Base-by-base conservation (phyloP, 2,329 filamentous ascomycete genomes). In the Colletotrichum scovillei region DNA sequence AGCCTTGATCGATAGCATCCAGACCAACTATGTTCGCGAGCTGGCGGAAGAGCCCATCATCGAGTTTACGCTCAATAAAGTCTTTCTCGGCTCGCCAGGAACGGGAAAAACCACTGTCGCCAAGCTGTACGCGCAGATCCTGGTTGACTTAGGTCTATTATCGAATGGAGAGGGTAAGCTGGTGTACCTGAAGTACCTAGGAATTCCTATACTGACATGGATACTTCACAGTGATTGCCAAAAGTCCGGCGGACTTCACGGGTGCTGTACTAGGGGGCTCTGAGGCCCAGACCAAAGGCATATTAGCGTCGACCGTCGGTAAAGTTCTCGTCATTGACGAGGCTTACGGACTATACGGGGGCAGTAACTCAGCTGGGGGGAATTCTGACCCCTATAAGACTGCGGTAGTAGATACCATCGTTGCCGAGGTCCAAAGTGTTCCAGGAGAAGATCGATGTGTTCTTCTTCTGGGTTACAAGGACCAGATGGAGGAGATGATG, bases 271-370 rank as follows among this genome's bases (percentile, higher is more conserved):
- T 96, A 0, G 94, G 94, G 0, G 84, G 87, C 1, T 95, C 93
- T 0, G 93, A 96, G 79, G 84, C 87, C 2, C 90, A 91, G 42
- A 95, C 93, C 0, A 95, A 94, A 75, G 91, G 85, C 0, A 95
- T 95, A 7, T 84, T 96, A 0, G 89, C 88, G 0, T 83, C 90
- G 0, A 91, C 92, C 0, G 75, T 88, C 0, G 94, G 94, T 0
- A 96, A 95, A 75, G 92, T 95, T 0, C 86, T 96, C 0, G 89
- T 96, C 16, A 95, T 96, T 3, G 94, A 96, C 74, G 94, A 97
- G 78, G 93, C 93, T 0, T 95, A 96, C 75, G 90, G 91, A 42
- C 84, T 96, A 0, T 88, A 86, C 58, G 80, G 82, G 1, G 84
- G 83, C 0, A 79, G 80, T 2, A 80, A 78, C 0, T 75, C 75